A percentile compares a stretch with the other conserved stretches of the same genome.
Evolutionary conservation across 768 basidiomycete genomes (phyloP).

Genomic region (Mycena rosella): DNA sequence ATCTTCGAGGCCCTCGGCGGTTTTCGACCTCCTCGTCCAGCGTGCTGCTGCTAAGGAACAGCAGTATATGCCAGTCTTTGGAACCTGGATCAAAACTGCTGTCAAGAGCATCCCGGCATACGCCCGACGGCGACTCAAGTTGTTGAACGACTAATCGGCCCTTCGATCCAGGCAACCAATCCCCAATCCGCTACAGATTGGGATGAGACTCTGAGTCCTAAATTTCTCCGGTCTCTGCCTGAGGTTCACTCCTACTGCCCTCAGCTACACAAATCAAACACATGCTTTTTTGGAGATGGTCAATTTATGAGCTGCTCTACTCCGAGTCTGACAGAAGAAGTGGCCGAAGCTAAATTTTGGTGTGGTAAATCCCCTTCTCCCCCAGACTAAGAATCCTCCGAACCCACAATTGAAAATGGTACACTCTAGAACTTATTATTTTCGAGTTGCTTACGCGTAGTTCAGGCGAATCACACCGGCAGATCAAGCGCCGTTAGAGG

Average conservation of each 20-base stretch:
- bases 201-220: slow-evolving; percentile 23
- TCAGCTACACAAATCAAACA: slow-evolving; percentile 8
- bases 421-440: too few relatives aligned
- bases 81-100: slow-evolving; percentile 19
- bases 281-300: slow-evolving; percentile 20
- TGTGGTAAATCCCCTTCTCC: too few relatives aligned
- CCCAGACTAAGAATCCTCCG: too few relatives aligned
- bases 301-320: too few relatives aligned
- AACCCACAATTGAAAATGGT: too few relatives aligned
- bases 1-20: slow-evolving; percentile 15
- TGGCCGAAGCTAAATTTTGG: too few relatives aligned
- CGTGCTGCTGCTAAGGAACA: slow-evolving; percentile 10
- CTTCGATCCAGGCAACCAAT: slow-evolving; percentile 20
- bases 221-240: slow-evolving; percentile 13
- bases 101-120: background rate
- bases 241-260: slow-evolving; percentile 3
- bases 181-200: slow-evolving; percentile 15
- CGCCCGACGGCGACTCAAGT: slow-evolving; percentile 14
- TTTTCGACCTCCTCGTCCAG: background rate
- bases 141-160: background rate
- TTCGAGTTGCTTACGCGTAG: too few relatives aligned
- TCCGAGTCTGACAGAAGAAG: too few relatives aligned
- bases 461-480: too few relatives aligned
- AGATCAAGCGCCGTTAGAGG: background rate
- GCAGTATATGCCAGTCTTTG: slow-evolving; percentile 11